phyloP scores from a whole-genome alignment of 169 alveolate species.

The Plasmodium malariae region DNA sequence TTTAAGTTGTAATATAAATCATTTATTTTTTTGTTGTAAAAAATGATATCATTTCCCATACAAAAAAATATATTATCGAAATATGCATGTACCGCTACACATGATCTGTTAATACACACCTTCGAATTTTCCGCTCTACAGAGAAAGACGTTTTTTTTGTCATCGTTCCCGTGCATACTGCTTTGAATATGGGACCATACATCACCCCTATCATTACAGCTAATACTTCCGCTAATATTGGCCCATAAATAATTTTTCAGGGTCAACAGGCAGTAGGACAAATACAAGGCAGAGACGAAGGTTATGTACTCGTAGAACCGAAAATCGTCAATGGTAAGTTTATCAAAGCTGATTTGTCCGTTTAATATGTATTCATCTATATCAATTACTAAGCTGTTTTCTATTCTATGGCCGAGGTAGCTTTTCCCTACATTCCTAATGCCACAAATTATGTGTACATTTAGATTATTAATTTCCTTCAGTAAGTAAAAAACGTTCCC shows the following conservation, averaged over 20 bases:
- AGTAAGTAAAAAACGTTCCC: conserved; percentile 12
- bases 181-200: too few species aligned
- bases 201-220: too few species aligned
- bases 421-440: conserved; percentile 59
- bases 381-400: conserved; percentile 38
- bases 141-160: background rate
- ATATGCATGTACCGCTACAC: background rate
- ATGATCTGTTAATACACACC: background rate
- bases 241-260: background rate
- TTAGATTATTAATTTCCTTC: conserved; percentile 27
- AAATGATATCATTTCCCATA: background rate
- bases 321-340: conserved; percentile 19
- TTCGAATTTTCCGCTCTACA: background rate
- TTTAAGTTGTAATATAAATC: background rate
- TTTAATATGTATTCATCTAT: conserved; percentile 30
- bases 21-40: conserved; percentile 46
- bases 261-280: conserved; percentile 11
- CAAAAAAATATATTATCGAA: background rate
- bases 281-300: conserved; percentile 23
- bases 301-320: conserved; percentile 45
- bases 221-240: too few species aligned
- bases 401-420: conserved; percentile 9
- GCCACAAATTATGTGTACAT: conserved; percentile 41
- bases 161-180: too few species aligned
- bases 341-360: conserved; percentile 28